Evolutionary conservation across 2,329 filamentous ascomycete genomes (phyloP), one percentile per base, ranked within the genome.

Genomic region (Penicillium sp.): DNA sequence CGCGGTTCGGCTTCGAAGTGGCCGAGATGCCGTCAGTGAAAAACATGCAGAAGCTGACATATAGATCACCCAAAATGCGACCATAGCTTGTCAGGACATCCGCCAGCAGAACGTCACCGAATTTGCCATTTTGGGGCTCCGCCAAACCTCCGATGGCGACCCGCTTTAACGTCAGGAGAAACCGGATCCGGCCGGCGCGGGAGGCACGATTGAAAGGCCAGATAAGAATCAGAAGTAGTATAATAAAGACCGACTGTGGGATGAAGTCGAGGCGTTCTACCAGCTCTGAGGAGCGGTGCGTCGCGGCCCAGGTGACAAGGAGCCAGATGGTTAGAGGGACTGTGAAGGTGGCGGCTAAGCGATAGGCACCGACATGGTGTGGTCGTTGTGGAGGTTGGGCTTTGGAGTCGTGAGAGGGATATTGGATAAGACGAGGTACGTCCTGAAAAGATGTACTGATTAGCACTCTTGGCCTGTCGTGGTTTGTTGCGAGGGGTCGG

Each of bases 1-100:
- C 83, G 40, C 93, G 85, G 74, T 97, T 88, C 0, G 93, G 92
- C 26, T 86, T 85, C 27, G 86, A 86, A 1, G 92, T 96, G 25
- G 90, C 90, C 49, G 88, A 89, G 41, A 86, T 83, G 3, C 83
- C 83, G 3, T 82, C 76, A 1, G 84, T 83, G 68, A 96, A 84
- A 73, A 96, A 92, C 93, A 97, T 96, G 84, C 92, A 97, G 26
- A 92, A 75, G 46, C 87, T 87, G 53, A 97, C 89, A 71, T 92
- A 97, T 12, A 97, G 77, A 73, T 99, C 94, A 23, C 88, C 93
- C 26, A 96, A 81, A 27, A 97, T 89, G 73, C 95, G 96, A 58
- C 93, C 88, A 73, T 97, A 99, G 67, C 90, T 95, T 41, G 94
- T 99, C 65, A 97, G 77, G 53, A 92, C 93, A 81, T 99, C 94